Evolutionary conservation across 176 grass and related monocot genomes (phyloP).

Genomic region (Aechmea fasciata): DNA sequence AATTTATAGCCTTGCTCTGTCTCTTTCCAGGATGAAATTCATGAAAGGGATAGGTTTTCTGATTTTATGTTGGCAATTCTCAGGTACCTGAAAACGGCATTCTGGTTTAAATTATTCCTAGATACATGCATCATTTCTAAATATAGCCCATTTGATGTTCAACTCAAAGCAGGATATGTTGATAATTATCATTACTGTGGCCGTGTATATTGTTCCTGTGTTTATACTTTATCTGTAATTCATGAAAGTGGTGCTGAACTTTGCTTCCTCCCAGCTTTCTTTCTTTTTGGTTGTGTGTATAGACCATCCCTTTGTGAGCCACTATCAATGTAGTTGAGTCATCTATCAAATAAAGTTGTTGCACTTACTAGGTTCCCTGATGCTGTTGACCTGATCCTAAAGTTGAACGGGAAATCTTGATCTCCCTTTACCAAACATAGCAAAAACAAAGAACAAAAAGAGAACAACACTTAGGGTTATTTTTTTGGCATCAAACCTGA

Average conservation of each 20-base stretch:
- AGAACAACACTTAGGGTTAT: too few species aligned
- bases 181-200: neutral
- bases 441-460: too few species aligned
- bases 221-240: neutral
- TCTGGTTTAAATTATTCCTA: conserved; percentile 2
- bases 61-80: conserved; percentile 95
- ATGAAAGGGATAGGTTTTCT: conserved; percentile 98
- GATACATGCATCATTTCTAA: neutral
- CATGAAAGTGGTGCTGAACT: neutral
- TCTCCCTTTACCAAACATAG: too few species aligned
- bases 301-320: neutral
- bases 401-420: neutral
- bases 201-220: neutral
- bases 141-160: neutral
- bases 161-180: neutral
- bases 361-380: neutral
- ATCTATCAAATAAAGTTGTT: neutral
- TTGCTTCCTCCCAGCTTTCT: neutral
- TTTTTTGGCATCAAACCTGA: too few species aligned
- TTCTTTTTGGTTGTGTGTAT: neutral
- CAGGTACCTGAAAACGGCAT: conserved; percentile 46
- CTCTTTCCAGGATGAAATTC: conserved; percentile 79
- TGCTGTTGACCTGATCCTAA: neutral
- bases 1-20: conserved; percentile 6
- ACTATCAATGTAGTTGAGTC: neutral